A percentile compares a stretch with the other conserved stretches of the same genome.
Conservation (phyloP, 164 flowering plant genomes). For the Berberis thunbergii region DNA sequence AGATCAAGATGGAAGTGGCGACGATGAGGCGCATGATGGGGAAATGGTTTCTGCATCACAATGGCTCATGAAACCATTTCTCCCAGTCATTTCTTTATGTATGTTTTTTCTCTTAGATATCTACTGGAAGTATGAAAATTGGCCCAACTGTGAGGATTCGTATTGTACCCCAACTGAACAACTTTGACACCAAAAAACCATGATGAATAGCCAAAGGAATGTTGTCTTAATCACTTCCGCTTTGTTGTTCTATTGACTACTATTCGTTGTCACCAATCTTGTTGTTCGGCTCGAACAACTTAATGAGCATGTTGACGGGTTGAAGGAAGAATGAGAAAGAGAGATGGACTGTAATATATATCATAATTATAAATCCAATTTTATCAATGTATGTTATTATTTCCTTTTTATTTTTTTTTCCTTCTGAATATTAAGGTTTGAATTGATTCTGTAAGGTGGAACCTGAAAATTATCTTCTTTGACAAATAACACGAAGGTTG, state of each 20-base stretch:
- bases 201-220: slow-evolving; percentile 53
- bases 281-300: slow-evolving; percentile 56
- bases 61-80: no score
- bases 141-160: slow-evolving; percentile 20
- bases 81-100: no score
- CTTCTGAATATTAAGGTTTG: no score
- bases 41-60: no score
- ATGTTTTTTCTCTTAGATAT: slow-evolving; percentile 28
- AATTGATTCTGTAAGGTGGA: no score
- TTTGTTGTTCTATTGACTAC: slow-evolving; percentile 83
- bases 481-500: no score
- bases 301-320: slow-evolving; percentile 58
- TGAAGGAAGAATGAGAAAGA: slow-evolving; percentile 22
- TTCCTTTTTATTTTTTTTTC: no score
- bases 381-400: no score
- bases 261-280: slow-evolving; percentile 59
- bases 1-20: no score
- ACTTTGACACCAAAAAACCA: slow-evolving; percentile 49
- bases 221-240: slow-evolving; percentile 75
- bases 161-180: slow-evolving; percentile 30
- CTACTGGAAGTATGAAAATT: slow-evolving; percentile 29
- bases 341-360: background rate
- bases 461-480: no score
- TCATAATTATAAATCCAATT: no score
- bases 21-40: no score